A percentile compares a stretch with the other conserved stretches of the same genome.
These are phyloP conservation scores for Fusarium sp. DNA, from an alignment of 2,329 filamentous ascomycete species.

Conservation along the genomic window DNA sequence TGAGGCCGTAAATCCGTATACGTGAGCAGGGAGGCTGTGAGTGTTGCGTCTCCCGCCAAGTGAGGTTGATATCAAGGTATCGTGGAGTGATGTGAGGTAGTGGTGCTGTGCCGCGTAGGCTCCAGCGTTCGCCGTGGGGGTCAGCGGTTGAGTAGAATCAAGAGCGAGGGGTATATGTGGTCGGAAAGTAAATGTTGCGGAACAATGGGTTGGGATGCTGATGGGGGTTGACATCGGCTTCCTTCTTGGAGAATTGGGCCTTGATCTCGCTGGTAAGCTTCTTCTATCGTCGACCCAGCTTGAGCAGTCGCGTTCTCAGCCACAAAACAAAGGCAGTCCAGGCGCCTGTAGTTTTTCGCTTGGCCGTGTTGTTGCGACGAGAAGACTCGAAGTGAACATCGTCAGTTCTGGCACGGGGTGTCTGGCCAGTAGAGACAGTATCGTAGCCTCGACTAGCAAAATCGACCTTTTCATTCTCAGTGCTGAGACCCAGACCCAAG, in stretches of 20 bases:
- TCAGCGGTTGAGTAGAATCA: slow-evolving; percentile 15
- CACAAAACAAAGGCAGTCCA: slow-evolving; percentile 71
- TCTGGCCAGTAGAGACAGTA: slow-evolving; percentile 47
- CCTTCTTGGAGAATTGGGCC: slow-evolving; percentile 21
- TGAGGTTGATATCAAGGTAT: slow-evolving; percentile 19
- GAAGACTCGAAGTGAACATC: slow-evolving; percentile 55
- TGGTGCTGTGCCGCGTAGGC: slow-evolving; percentile 11
- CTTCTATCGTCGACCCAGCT: slow-evolving; percentile 52
- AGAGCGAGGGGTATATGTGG: slow-evolving; percentile 25
- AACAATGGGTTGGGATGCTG: slow-evolving; percentile 7
- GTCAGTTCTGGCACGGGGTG: slow-evolving; percentile 48
- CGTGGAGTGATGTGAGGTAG: not conserved
- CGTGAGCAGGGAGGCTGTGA: slow-evolving; percentile 19
- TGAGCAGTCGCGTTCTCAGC: slow-evolving; percentile 63
- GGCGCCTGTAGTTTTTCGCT: slow-evolving; percentile 66
- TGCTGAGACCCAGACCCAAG: slow-evolving; percentile 26
- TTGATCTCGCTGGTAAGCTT: slow-evolving; percentile 35
- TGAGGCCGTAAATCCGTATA: slow-evolving; percentile 34
- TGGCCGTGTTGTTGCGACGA: slow-evolving; percentile 57
- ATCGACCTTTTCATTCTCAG: slow-evolving; percentile 52
- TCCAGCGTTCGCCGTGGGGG: slow-evolving; percentile 7
- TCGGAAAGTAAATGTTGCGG: slow-evolving; percentile 16
- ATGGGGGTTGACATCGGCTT: slow-evolving; percentile 20
- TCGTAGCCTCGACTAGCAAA: slow-evolving; percentile 60
- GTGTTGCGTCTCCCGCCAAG: slow-evolving; percentile 17